These are phyloP conservation scores for Solioccasus polychromus DNA, from an alignment of 768 basidiomycete species.

Conservation along the genomic window DNA sequence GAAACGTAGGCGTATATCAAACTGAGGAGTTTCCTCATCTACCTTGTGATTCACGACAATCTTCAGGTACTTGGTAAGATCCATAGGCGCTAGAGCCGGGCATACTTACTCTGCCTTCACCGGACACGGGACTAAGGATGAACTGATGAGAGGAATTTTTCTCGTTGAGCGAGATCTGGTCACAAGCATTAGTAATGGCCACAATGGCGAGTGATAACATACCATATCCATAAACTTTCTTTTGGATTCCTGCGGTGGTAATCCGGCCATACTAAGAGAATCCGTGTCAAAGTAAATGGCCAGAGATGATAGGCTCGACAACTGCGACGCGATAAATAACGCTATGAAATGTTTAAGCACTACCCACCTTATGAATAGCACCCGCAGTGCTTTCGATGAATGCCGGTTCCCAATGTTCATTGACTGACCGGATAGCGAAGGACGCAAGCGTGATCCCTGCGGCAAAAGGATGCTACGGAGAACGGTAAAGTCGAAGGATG, in stretches of 20 bases:
- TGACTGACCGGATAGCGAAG: slow-evolving; percentile 87
- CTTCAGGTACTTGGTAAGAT: slow-evolving; percentile 36
- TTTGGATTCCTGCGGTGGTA: slow-evolving; percentile 61
- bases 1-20: slow-evolving; percentile 84
- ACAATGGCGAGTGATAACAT: slow-evolving; percentile 4
- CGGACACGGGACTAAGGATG: slow-evolving; percentile 92
- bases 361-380: slow-evolving; percentile 80
- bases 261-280: slow-evolving; percentile 70
- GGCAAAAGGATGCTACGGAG: slow-evolving; percentile 84
- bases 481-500: background rate
- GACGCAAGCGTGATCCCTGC: slow-evolving; percentile 84
- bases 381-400: slow-evolving; percentile 90
- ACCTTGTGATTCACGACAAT: slow-evolving; percentile 80
- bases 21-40: slow-evolving; percentile 72
- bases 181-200: slow-evolving; percentile 1
- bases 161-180: slow-evolving; percentile 51
- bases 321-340: slow-evolving; percentile 38
- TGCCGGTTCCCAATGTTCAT: slow-evolving; percentile 82
- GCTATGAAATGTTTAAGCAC: background rate
- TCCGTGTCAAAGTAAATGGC: slow-evolving; percentile 97
- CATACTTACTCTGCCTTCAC: slow-evolving; percentile 77
- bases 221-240: slow-evolving; percentile 76
- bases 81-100: background rate
- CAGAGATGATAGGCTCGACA: slow-evolving; percentile 82
- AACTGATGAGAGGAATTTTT: slow-evolving; percentile 68